Conservation (phyloP, 805 yeast species). For the Myxozyma geophila region DNA sequence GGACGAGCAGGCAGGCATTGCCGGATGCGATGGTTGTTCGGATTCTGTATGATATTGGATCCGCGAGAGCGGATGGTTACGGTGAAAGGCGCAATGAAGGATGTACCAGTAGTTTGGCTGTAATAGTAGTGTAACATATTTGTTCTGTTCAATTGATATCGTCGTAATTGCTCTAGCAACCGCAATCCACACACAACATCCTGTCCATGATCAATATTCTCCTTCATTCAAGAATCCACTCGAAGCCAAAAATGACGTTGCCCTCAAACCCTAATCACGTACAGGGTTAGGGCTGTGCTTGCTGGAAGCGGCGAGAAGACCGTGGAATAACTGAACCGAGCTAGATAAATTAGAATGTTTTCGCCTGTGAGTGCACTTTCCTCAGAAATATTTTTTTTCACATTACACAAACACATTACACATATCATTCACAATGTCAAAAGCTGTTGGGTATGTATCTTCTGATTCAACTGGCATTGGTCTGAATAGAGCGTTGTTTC, state of each 20-base stretch:
- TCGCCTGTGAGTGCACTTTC: background rate
- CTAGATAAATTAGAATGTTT: conserved; percentile 18
- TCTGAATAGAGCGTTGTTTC: no score
- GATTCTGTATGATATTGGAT: no score
- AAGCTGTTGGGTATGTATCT: conserved; percentile 50
- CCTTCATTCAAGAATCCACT: background rate
- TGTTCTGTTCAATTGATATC: no score
- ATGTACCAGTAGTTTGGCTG: no score
- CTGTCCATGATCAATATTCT: no score
- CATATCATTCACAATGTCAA: conserved; percentile 49
- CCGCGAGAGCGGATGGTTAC: no score
- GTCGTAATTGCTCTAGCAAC: no score
- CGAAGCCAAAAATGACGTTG: conserved; percentile 9
- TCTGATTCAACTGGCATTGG: background rate
- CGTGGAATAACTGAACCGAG: conserved; percentile 22
- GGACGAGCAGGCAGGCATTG: no score
- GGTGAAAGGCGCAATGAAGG: no score
- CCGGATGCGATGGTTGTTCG: no score
- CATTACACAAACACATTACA: conserved; percentile 8
- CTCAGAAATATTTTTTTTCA: background rate
- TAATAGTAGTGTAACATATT: no score
- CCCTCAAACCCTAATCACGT: background rate
- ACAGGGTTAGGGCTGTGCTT: conserved; percentile 18
- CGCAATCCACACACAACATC: no score
- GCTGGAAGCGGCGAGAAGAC: conserved; percentile 30